Base-by-base conservation (phyloP, 257 asterid species). In the Plectranthus barbatus region DNA sequence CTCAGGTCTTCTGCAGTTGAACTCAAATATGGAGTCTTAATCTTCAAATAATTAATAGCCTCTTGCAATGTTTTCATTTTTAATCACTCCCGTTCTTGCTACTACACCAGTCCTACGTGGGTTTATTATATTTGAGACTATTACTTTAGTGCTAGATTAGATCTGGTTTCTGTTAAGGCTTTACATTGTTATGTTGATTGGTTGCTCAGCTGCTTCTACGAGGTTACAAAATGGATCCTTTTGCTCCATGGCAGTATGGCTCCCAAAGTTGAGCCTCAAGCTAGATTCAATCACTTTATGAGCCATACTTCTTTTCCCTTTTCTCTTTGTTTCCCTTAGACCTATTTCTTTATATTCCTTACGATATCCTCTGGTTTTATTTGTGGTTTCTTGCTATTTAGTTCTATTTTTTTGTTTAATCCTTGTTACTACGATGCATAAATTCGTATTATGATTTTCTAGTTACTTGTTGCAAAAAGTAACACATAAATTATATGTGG, bases 121-220 rank as follows among this genome's bases (percentile, higher is more conserved):
- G 23, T 50, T 41, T 12, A 50, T 26, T 24, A 18, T 50, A 10
- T 60, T 12, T 39, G 21, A 11, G 6, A 34, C 52, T 20, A 18
- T 8, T 51, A 20, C 11, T 34, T 31, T 4, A 21, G 57, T n/a
- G 13, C 21, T 56, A 37, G 19, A 34, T 47, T 58, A 44, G 33
- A 59, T 53, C 36, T 60, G 68, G 39, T 53, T 18, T 40, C 42
- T 53, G 13, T 24, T 15, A 17, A 39, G 42, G 36, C 15, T 39
- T 44, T 45, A 45, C 66, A 48, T 72, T 72, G 64, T 53, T 45
- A 7, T 11, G n/a, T n/a, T n/a, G n/a, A n/a, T n/a, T n/a, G n/a
- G n/a, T n/a, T n/a, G n/a, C n/a, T n/a, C n/a, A n/a, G n/a, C n/a
- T n/a, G 52, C 31, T 26, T 26, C 31, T 26, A 26, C 5, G 31